phyloP scores from a whole-genome alignment of 495 filamentous ascomycete species.

The Amphirosellinia nigrospora region DNA sequence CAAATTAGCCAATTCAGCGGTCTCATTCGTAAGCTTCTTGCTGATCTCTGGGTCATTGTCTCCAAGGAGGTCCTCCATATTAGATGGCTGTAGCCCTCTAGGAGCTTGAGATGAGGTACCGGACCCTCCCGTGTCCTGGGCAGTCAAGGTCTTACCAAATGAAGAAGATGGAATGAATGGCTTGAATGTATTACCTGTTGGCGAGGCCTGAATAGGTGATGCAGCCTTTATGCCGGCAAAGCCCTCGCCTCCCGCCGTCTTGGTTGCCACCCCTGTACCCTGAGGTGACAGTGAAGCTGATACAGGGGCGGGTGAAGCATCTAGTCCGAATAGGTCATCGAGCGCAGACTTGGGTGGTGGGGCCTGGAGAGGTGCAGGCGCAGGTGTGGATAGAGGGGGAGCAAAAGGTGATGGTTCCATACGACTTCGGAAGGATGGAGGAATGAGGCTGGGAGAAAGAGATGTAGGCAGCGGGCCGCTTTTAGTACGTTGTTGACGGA shows the following conservation, averaged over 20 bases:
- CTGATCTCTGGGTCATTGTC: constrained; percentile 90
- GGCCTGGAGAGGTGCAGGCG: constrained; percentile 56
- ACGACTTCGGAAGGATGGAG: constrained; percentile 84
- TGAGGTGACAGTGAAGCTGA: constrained; percentile 75
- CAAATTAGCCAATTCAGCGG: constrained; percentile 91
- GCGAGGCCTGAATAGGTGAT: constrained; percentile 57
- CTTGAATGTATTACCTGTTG: constrained; percentile 69
- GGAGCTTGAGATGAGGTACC: constrained; percentile 49
- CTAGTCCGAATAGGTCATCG: constrained; percentile 90
- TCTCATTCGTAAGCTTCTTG: constrained; percentile 85
- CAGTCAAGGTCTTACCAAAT: constrained; percentile 82
- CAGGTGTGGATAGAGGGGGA: constrained; percentile 51
- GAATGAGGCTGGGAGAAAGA: constrained; percentile 81
- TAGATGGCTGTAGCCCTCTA: constrained; percentile 49
- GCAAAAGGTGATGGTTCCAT: constrained; percentile 56
- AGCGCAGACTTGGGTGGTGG: constrained; percentile 73
- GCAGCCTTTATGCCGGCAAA: constrained; percentile 60
- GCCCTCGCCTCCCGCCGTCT: constrained; percentile 54
- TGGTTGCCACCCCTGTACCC: constrained; percentile 55
- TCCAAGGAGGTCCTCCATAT: constrained; percentile 89
- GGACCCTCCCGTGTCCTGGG: constrained; percentile 79
- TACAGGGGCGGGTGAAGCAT: constrained; percentile 65
- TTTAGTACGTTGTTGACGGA: constrained; percentile 81
- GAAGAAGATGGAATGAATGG: constrained; percentile 90
- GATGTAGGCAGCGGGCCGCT: constrained; percentile 70